Conservation (phyloP, 352 stramenopile species). For the Bremia lactucae region DNA sequence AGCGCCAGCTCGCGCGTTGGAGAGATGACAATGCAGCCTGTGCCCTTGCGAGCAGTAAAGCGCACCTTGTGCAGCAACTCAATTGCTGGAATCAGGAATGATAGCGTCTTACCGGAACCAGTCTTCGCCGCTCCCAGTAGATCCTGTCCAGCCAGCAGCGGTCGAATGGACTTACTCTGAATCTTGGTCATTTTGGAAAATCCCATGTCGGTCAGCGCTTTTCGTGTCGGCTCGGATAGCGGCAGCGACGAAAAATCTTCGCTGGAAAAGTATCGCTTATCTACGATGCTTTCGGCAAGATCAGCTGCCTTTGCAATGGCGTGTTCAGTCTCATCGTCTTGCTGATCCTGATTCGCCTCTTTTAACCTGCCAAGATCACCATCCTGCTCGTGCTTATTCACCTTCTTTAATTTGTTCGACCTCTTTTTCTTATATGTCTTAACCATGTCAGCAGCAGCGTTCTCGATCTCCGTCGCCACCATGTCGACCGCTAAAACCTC, state of each 20-base stretch:
- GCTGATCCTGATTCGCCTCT: slow-evolving; percentile 25
- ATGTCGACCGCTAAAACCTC: slow-evolving; percentile 7
- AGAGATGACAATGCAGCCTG: slow-evolving; percentile 96
- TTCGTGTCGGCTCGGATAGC: slow-evolving; percentile 86
- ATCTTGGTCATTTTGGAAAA: slow-evolving; percentile 97
- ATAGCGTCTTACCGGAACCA: slow-evolving; percentile 96
- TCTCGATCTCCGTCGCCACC: slow-evolving; percentile 7
- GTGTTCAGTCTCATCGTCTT: slow-evolving; percentile 55
- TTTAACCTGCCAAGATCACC: slow-evolving; percentile 3
- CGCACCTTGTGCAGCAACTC: slow-evolving; percentile 95
- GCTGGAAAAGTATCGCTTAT: slow-evolving; percentile 81
- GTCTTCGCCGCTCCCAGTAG: slow-evolving; percentile 96
- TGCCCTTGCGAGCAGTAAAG: slow-evolving; percentile 93
- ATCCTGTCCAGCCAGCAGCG: slow-evolving; percentile 92
- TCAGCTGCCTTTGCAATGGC: slow-evolving; percentile 36
- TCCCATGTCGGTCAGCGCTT: slow-evolving; percentile 81
- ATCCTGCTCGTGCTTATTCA: slow-evolving; percentile 12
- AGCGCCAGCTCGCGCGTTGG: slow-evolving; percentile 96
- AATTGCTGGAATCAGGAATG: slow-evolving; percentile 96
- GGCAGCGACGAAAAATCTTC: slow-evolving; percentile 87
- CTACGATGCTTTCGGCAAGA: slow-evolving; percentile 27
- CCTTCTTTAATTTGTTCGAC: slow-evolving; percentile 25
- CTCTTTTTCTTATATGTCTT: slow-evolving; percentile 28
- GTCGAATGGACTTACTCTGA: slow-evolving; percentile 93
- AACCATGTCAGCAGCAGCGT: background rate